Conservation (phyloP, 768 basidiomycete species). For the Galerina sulciceps region DNA sequence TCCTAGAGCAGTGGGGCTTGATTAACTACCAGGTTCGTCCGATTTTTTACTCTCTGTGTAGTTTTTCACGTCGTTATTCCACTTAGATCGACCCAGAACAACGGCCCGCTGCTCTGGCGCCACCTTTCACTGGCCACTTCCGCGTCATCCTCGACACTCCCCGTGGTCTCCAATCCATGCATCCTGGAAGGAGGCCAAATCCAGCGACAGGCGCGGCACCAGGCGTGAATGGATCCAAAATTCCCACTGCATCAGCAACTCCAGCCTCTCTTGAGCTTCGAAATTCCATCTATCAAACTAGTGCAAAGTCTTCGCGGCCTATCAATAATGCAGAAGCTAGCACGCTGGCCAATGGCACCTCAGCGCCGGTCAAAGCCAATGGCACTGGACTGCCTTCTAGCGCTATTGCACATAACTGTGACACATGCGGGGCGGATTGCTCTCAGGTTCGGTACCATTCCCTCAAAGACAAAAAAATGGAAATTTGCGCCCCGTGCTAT, state of each 20-base stretch:
- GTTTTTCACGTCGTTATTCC: slow-evolving; percentile 6
- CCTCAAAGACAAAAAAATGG: slow-evolving; percentile 89
- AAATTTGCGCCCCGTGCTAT: slow-evolving; percentile 91
- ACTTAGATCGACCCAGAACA: slow-evolving; percentile 94
- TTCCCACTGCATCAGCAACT: slow-evolving; percentile 37
- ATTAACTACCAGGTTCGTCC: slow-evolving; percentile 93
- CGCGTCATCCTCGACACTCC: slow-evolving; percentile 97
- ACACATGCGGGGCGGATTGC: slow-evolving; percentile 96
- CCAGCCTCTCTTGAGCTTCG: slow-evolving; percentile 87
- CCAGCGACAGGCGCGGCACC: slow-evolving; percentile 32
- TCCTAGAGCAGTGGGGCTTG: slow-evolving; percentile 98
- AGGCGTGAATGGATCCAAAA: slow-evolving; percentile 50
- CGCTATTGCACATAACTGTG: slow-evolving; percentile 73
- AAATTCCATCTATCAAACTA: slow-evolving; percentile 86
- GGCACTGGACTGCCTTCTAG: slow-evolving; percentile 48
- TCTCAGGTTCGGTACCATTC: slow-evolving; percentile 88
- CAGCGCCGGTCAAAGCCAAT: slow-evolving; percentile 46
- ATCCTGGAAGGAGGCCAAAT: slow-evolving; percentile 71
- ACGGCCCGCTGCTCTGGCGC: slow-evolving; percentile 90
- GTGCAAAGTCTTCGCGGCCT: slow-evolving; percentile 79
- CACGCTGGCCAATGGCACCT: slow-evolving; percentile 59
- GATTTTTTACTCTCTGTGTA: background rate
- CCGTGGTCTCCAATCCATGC: slow-evolving; percentile 92
- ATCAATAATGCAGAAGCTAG: slow-evolving; percentile 72
- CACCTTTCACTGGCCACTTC: slow-evolving; percentile 99